These are phyloP conservation scores for Phoenix roebelenii DNA, from an alignment of 176 grass and related monocot genomes.

Conservation along the genomic window DNA sequence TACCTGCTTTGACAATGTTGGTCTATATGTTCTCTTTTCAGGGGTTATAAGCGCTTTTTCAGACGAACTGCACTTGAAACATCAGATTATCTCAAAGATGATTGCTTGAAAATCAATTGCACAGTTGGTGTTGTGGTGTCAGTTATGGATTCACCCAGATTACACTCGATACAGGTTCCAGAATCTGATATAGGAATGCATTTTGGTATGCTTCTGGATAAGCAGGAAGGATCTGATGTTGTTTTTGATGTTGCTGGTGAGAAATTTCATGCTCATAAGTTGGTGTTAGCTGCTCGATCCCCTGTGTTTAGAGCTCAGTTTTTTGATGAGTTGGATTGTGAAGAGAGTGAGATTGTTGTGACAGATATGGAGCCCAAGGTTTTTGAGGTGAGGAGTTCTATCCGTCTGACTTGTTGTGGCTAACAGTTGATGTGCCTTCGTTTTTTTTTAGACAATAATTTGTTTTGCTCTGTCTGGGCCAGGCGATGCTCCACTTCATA, in stretches of 20 bases:
- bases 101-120: slow-evolving; percentile 95
- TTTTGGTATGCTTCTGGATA: slow-evolving; percentile 70
- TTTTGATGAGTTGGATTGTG: slow-evolving; percentile 33
- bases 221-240: slow-evolving; percentile 68
- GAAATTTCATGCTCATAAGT: slow-evolving; percentile 81
- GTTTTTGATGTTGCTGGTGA: slow-evolving; percentile 67
- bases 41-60: slow-evolving; percentile 93
- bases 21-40: slow-evolving; percentile 20
- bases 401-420: not conserved
- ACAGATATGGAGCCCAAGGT: slow-evolving; percentile 74
- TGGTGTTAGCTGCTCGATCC: slow-evolving; percentile 71
- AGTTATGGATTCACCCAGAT: slow-evolving; percentile 55
- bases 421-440: not conserved
- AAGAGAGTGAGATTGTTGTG: slow-evolving; percentile 46
- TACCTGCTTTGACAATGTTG: too few relatives aligned
- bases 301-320: slow-evolving; percentile 58
- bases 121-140: slow-evolving; percentile 79
- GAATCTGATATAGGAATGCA: slow-evolving; percentile 79
- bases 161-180: slow-evolving; percentile 59
- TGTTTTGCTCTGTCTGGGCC: slow-evolving; percentile 8
- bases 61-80: slow-evolving; percentile 53
- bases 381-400: slow-evolving; percentile 49
- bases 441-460: slow-evolving; percentile 5
- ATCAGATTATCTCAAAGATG: slow-evolving; percentile 81
- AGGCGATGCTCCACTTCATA: slow-evolving; percentile 83